Conservation (phyloP, 257 asterid species). For the Perilla frutescens region DNA sequence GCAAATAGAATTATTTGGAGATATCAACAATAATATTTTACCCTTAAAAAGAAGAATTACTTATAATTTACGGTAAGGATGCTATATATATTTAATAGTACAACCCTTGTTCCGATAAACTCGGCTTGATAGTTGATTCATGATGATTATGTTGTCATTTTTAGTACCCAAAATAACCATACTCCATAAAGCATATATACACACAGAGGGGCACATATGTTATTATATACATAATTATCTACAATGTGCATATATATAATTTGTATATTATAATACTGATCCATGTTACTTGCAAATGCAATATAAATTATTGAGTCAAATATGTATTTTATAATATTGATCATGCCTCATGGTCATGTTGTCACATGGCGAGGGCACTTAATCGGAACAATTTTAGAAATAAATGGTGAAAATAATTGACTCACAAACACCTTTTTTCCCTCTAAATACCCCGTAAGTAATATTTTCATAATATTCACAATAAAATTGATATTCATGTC, state of each 20-base stretch:
- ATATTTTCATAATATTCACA: neutral
- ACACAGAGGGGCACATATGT: neutral
- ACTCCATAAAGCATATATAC: neutral
- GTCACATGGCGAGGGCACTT: conserved; percentile 37
- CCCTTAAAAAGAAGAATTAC: neutral
- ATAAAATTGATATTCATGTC: conserved; percentile 3
- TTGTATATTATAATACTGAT: conserved; percentile 10
- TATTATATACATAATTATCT: neutral
- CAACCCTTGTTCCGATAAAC: conserved; percentile 1
- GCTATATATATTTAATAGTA: neutral
- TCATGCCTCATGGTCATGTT: conserved; percentile 19
- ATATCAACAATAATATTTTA: too few species aligned
- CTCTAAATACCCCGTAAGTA: neutral
- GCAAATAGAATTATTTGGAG: too few species aligned
- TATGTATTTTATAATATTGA: neutral
- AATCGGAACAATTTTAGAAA: neutral
- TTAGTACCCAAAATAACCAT: conserved; percentile 26
- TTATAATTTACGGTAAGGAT: conserved; percentile 15
- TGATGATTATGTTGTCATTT: conserved; percentile 29
- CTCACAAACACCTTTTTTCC: neutral
- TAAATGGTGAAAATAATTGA: conserved; percentile 19
- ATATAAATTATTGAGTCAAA: conserved; percentile 30
- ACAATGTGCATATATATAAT: neutral
- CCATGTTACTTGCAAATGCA: conserved; percentile 43
- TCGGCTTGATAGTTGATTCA: conserved; percentile 23